Conservation (phyloP, 1,284 basidiomycete genomes). For the Sporisorium exsertum region DNA sequence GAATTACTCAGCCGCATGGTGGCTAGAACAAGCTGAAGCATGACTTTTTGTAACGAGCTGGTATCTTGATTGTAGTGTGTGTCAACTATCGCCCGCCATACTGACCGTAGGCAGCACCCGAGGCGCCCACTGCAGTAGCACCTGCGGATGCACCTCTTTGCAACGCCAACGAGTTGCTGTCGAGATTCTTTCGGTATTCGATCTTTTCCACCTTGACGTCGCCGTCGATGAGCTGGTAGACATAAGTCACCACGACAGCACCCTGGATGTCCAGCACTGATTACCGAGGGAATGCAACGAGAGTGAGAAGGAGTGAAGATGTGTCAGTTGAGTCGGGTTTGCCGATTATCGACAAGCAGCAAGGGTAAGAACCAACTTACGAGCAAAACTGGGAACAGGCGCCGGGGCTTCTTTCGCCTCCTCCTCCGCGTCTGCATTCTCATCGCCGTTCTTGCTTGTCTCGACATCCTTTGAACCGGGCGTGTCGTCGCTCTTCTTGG, state of each 20-base stretch:
- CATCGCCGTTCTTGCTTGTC: constrained; percentile 10
- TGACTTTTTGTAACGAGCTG: not conserved
- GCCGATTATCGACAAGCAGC: not conserved
- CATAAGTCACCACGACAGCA: constrained; percentile 65
- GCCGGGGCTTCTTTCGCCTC: constrained; percentile 51
- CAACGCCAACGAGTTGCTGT: constrained; percentile 42
- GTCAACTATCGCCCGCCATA: constrained; percentile 30
- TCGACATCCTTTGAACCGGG: constrained; percentile 24
- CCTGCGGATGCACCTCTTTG: constrained; percentile 28
- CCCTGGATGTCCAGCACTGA: constrained; percentile 67
- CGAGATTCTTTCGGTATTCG: constrained; percentile 63
- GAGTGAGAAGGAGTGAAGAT: not conserved
- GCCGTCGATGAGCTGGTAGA: constrained; percentile 67
- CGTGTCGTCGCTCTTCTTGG: constrained; percentile 25
- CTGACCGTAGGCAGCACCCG: constrained; percentile 28
- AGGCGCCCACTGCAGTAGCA: constrained; percentile 23
- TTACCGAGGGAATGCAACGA: not conserved
- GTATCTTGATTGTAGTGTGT: constrained; percentile 18
- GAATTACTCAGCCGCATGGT: not conserved
- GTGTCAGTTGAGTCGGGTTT: not conserved
- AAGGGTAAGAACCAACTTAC: not conserved
- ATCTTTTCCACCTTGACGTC: constrained; percentile 69
- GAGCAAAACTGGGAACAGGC: constrained; percentile 58
- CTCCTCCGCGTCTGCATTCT: constrained; percentile 16
- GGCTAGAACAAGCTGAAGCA: not conserved